phyloP scores from a whole-genome alignment of 2,329 filamentous ascomycete species.

The Tolypocladium pustulatum region DNA sequence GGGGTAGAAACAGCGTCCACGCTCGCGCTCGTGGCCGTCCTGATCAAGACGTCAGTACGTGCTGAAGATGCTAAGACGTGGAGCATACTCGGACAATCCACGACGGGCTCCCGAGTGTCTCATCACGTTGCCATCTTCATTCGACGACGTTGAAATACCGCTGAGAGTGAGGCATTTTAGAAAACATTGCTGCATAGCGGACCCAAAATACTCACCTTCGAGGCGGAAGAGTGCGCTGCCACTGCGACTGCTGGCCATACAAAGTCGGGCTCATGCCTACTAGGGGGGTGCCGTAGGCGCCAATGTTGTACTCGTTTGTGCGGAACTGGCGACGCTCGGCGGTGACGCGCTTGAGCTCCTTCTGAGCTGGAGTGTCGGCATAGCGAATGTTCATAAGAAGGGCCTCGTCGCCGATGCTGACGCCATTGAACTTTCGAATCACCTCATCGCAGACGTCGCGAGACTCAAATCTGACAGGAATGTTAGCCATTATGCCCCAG shows the following conservation, averaged over 20 bases:
- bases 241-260: constrained; percentile 26
- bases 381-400: constrained; percentile 90
- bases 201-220: constrained; percentile 17
- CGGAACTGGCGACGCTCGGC: constrained; percentile 92
- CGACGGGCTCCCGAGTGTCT: constrained; percentile 20
- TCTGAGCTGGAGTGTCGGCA: constrained; percentile 92
- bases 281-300: constrained; percentile 53
- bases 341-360: constrained; percentile 91
- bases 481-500: constrained; percentile 9
- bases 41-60: constrained; percentile 22
- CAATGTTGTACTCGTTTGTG: constrained; percentile 85
- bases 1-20: constrained; percentile 27
- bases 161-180: constrained; percentile 5
- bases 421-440: constrained; percentile 76
- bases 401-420: constrained; percentile 63
- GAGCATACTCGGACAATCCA: constrained; percentile 26
- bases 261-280: constrained; percentile 39
- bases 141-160: constrained; percentile 17
- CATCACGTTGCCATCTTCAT: constrained; percentile 15
- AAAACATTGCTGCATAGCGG: neutral
- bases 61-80: constrained; percentile 11
- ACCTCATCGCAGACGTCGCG: constrained; percentile 87
- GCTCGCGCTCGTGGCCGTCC: constrained; percentile 28
- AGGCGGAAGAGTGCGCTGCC: constrained; percentile 20
- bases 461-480: constrained; percentile 63